Evolutionary conservation across 192 early-diverging fungal species (phyloP), one percentile per base, ranked within the genome.

Genomic region (Coemansia sp.): DNA sequence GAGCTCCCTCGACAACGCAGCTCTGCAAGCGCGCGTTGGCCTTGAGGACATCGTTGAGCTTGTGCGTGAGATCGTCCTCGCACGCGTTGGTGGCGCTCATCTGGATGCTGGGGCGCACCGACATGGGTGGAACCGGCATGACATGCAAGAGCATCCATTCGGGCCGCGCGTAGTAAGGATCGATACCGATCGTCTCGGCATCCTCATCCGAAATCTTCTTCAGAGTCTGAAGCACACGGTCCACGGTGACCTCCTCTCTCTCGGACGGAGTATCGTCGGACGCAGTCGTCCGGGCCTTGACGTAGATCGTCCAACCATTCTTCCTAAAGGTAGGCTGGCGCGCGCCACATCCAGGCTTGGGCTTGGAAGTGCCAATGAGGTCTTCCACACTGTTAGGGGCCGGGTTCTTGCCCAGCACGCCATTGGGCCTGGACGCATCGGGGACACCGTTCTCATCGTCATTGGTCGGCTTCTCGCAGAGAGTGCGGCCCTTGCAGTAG

Each of bases 81-180:
- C 91, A 89, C 55, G 87, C 84, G 65, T 89, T 88, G 2, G 89
- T 88, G 50, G 94, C 95, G 61, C 96, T 94, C 90, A 95, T 93
- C 69, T 90, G 89, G 75, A 98, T 93, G 72, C 95, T 94, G 19
- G 98, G 98, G 46, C 98, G 93, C 29, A 99, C 98, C 6, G 95
- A 86, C 84, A 94, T 93, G 1, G 98, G 98, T 41, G 98, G 95
- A 8, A 98, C 95, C 17, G 97, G 94, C 67, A 99, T 85, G 17
- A 95, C 91, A 6, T 94, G 92, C 62, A 97, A 86, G 61, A 98
- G 86, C 95, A 99, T 96, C 97, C 97, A 99, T 78, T 98, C 97
- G 10, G 97, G 97, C 15, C 96, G 88, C 15, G 96, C 96, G 85
- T 86, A 98, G 66, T 95, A 88, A 32, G 91, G 88, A 62, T 90